Percentiles rank a stretch among this genome's conserved stretches.
phyloP scores from a whole-genome alignment of 495 filamentous ascomycete species.

The Bombardia bombarda region DNA sequence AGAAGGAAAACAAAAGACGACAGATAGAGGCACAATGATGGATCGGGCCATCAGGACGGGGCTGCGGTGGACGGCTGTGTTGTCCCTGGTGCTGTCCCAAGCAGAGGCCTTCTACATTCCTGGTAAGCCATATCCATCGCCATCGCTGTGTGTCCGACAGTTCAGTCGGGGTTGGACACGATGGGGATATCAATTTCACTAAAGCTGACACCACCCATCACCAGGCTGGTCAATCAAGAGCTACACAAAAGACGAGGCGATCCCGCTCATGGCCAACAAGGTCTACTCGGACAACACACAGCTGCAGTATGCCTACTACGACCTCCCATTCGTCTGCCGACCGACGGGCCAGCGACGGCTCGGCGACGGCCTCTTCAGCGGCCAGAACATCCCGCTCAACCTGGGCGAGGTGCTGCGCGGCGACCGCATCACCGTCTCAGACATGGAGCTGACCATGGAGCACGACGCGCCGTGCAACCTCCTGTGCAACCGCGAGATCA shows the following conservation, averaged over 20 bases:
- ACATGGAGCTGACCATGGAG: constrained; percentile 78
- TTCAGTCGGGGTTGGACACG: neutral
- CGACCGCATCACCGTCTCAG: constrained; percentile 82
- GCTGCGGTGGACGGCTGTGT: constrained; percentile 20
- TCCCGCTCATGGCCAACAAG: constrained; percentile 90
- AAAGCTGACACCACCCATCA: too few relatives aligned
- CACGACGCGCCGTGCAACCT: constrained; percentile 68
- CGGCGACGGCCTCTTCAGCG: constrained; percentile 66
- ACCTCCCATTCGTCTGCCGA: constrained; percentile 86
- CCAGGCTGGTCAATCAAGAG: constrained; percentile 70
- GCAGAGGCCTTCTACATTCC: constrained; percentile 72
- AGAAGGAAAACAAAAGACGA: neutral
- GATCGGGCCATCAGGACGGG: constrained; percentile 16
- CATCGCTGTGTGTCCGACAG: neutral
- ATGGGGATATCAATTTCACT: too few relatives aligned
- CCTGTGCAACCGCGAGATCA: constrained; percentile 63
- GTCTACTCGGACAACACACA: constrained; percentile 90
- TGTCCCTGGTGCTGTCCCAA: constrained; percentile 21
- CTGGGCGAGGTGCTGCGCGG: constrained; percentile 90
- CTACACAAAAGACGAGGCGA: constrained; percentile 71
- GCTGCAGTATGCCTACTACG: constrained; percentile 88
- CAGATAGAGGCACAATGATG: constrained; percentile 13
- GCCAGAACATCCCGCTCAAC: constrained; percentile 77
- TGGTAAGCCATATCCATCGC: constrained; percentile 48
- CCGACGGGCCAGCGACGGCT: constrained; percentile 62